These are phyloP conservation scores for Fusarium denticulatum DNA, from an alignment of 2,329 filamentous ascomycete species.

Conservation along the genomic window DNA sequence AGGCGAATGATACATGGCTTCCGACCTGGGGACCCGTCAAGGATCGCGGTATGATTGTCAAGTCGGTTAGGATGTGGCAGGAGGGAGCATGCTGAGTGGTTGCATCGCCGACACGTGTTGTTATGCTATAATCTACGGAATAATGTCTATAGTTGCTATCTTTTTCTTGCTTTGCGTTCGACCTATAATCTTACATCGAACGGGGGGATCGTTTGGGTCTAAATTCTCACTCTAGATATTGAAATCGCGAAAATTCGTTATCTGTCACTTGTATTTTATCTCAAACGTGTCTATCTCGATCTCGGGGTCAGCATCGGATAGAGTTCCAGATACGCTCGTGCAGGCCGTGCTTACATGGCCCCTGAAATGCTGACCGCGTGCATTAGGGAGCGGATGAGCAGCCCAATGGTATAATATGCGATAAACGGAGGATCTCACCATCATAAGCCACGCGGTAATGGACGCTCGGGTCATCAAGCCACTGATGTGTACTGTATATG, in stretches of 20 bases:
- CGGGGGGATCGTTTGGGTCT: background rate
- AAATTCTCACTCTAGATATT: background rate
- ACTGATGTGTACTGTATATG: background rate
- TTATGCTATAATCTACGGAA: background rate
- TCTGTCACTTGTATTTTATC: background rate
- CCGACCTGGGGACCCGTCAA: constrained; percentile 49
- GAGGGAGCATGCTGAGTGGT: constrained; percentile 43
- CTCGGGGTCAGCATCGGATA: background rate
- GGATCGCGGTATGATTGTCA: constrained; percentile 54
- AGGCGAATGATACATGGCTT: constrained; percentile 51
- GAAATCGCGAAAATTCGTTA: background rate
- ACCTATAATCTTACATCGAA: background rate
- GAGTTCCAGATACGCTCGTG: constrained; percentile 3
- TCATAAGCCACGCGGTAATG: background rate
- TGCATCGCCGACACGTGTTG: background rate
- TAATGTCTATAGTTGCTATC: background rate
- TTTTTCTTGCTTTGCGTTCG: background rate
- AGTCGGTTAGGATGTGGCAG: constrained; percentile 58
- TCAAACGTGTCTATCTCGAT: background rate
- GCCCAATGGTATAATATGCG: background rate
- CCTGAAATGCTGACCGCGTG: background rate
- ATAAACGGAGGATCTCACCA: background rate
- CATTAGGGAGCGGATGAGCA: background rate
- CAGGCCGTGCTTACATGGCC: background rate
- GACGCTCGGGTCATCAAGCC: background rate